phyloP scores from a whole-genome alignment of 176 grass and related monocot genomes.

The Bolboschoenus planiculmis region DNA sequence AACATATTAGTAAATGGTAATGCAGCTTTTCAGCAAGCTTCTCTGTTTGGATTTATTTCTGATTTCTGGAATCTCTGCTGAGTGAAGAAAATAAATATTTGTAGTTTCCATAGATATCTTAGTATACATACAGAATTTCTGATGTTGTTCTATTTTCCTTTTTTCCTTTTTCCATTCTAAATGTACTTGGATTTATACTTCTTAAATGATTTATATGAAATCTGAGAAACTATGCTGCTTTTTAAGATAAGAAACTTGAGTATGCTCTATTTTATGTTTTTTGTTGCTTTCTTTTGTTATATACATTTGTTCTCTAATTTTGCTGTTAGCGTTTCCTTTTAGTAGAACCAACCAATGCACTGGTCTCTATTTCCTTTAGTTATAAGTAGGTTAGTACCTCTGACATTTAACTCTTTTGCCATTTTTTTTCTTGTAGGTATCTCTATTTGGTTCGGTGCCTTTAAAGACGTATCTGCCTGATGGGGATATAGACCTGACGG shows the following conservation, averaged over 20 bases:
- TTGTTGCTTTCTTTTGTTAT: neutral
- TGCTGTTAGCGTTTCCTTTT: neutral
- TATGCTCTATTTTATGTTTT: neutral
- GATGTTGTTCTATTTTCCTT: neutral
- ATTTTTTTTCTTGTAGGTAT: neutral
- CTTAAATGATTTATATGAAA: neutral
- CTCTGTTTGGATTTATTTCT: neutral
- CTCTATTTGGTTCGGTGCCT: conserved; percentile 75
- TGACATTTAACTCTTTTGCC: neutral
- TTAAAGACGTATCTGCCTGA: conserved; percentile 97
- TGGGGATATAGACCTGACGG: conserved; percentile 86
- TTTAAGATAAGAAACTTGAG: neutral
- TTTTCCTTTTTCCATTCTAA: neutral
- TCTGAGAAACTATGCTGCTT: neutral
- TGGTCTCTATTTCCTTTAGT: neutral
- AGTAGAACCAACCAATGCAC: neutral
- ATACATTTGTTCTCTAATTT: neutral
- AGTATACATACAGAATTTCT: neutral
- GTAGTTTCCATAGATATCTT: neutral
- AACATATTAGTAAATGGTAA: neutral
- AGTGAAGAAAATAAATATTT: neutral
- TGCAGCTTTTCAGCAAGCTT: neutral
- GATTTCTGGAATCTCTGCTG: neutral
- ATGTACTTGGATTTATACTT: neutral
- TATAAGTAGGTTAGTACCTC: too few relatives aligned